Base-by-base conservation (phyloP, 2,329 filamentous ascomycete genomes). In the Beauveria rudraprayagi region DNA sequence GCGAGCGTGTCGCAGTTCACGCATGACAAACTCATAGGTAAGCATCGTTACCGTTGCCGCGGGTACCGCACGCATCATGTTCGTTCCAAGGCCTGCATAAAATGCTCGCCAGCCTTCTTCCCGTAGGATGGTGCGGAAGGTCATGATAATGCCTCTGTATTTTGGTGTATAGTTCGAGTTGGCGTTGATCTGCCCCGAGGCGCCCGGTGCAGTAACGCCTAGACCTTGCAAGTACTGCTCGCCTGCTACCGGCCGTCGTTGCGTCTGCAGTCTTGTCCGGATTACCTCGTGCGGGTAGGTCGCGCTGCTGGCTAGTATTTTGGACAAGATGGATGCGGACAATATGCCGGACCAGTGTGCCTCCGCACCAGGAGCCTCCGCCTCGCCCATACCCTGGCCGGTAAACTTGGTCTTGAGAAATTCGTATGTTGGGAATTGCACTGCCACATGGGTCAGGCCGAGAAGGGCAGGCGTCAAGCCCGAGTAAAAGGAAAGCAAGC, bases 211-310 rank as follows among this genome's bases (percentile, higher is more conserved):
- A 71, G 71, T 76, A 70, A 76, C 81, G 63, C 77, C 79, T 41
- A 83, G 70, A 1, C 78, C 80, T 61, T 81, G 78, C 44, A 82
- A 70, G 63, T 77, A 81, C 50, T 82, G 79, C 44, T 79, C 76
- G 8, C 82, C 80, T 1, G 82, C 80, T 24, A 83, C 77, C 5
- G 88, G 86, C 63, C 92, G 83, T 69, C 94, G 87, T 72, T 99
- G 94, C 1, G 94, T 99, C 75, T 99, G 94, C 61, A 99, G 78
- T 62, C 94, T 83, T 55, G 94, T 99, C 50, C 94, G 87, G 56
- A 99, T 87, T 19, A 99, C 94, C 75, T 99, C 94, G 71, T 99
- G 94, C 1, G 94, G 94, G 72, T 99, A 99, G 19, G 94, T 99
- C 9, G 92, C 90, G 54, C 91, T 94, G 71, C 92, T 97, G 40